phyloP scores from a whole-genome alignment of 345 rosid genomes.

The Euclidium syriacum region DNA sequence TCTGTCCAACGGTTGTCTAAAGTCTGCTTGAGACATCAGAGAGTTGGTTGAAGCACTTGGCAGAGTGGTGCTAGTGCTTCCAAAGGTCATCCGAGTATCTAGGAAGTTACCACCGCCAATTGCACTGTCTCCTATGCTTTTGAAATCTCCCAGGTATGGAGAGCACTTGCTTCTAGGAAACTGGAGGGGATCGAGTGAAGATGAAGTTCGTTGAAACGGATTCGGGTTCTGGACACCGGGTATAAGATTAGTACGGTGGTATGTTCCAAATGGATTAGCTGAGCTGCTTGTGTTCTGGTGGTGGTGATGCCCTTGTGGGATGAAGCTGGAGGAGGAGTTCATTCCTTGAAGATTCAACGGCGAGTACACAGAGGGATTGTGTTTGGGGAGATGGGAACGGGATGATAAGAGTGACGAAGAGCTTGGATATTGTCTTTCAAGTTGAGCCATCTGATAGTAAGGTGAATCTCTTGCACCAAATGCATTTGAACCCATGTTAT shows the following conservation, averaged over 20 bases:
- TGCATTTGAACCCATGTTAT: conserved; percentile 43
- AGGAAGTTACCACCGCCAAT: conserved; percentile 29
- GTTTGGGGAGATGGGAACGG: conserved; percentile 47
- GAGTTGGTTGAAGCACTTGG: conserved; percentile 38
- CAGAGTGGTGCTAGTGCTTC: conserved; percentile 39
- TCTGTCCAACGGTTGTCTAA: conserved; percentile 29
- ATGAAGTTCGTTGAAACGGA: conserved; percentile 39
- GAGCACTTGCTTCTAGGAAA: conserved; percentile 38
- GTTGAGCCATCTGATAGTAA: conserved; percentile 44
- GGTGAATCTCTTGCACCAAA: conserved; percentile 55
- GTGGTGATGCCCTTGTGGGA: conserved; percentile 38
- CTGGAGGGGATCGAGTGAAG: conserved; percentile 46
- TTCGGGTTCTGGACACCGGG: conserved; percentile 38
- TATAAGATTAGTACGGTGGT: conserved; percentile 35
- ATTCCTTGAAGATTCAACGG: conserved; percentile 49
- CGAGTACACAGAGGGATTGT: conserved; percentile 43
- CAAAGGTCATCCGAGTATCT: conserved; percentile 32
- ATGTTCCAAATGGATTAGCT: conserved; percentile 40
- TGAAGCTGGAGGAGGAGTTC: conserved; percentile 46
- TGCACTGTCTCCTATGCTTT: conserved; percentile 29
- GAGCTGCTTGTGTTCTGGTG: conserved; percentile 46
- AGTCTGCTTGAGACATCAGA: conserved; percentile 38
- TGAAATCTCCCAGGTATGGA: conserved; percentile 41
- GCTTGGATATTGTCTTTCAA: conserved; percentile 55
- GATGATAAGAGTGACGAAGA: conserved; percentile 47